Evolutionary conservation across 106 monocot species (phyloP).

Genomic region (Dendrobium nobile): DNA sequence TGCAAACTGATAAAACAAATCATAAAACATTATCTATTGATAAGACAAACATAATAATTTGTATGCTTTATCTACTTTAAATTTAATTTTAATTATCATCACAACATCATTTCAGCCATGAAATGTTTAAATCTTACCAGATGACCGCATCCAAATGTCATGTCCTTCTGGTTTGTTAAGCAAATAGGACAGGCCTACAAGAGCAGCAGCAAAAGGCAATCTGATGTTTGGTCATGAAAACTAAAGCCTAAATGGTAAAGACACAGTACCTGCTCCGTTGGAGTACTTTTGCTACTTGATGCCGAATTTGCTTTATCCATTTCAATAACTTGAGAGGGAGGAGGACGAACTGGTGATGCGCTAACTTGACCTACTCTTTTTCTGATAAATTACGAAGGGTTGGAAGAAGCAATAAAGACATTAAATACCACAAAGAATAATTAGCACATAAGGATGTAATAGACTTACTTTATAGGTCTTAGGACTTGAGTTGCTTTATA

Average conservation of each 20-base stretch:
- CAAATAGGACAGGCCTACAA: slow-evolving; percentile 82
- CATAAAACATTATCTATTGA: too few relatives aligned
- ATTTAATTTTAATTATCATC: too few relatives aligned
- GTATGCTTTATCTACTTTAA: neutral
- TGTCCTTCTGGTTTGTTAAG: slow-evolving; percentile 77
- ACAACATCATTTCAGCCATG: neutral
- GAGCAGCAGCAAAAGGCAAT: slow-evolving; percentile 3
- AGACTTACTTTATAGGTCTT: slow-evolving; percentile 33
- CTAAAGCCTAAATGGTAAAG: neutral
- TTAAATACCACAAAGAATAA: neutral
- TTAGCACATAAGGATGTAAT: neutral
- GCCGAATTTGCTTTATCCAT: slow-evolving; percentile 43
- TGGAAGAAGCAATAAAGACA: neutral
- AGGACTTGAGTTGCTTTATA: slow-evolving; percentile 71
- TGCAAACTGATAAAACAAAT: too few relatives aligned
- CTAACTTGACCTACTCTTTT: slow-evolving; percentile 17
- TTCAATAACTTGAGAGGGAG: slow-evolving; percentile 61
- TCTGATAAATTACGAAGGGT: slow-evolving; percentile 19
- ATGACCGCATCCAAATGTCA: slow-evolving; percentile 98
- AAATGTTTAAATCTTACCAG: slow-evolving; percentile 14
- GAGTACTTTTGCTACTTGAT: slow-evolving; percentile 23
- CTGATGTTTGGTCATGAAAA: neutral
- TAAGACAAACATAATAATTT: neutral
- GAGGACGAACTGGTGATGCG: slow-evolving; percentile 40
- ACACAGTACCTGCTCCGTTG: slow-evolving; percentile 49